Evolutionary conservation across 768 basidiomycete species (phyloP), one percentile per base, ranked within the genome.

Genomic region (Boletus coccyginus): DNA sequence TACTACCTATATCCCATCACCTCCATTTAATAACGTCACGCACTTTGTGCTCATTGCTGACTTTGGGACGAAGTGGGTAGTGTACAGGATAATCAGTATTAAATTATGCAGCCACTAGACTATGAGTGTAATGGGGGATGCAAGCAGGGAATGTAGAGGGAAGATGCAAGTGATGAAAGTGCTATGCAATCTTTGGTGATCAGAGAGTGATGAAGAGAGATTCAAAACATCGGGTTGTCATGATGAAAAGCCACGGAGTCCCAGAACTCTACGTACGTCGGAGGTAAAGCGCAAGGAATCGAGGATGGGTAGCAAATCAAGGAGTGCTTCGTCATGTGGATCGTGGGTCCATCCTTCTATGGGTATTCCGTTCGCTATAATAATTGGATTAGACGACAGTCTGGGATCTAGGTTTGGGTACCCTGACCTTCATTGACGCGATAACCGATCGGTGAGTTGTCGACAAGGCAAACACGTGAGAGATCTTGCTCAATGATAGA

Each of bases 321-420:
- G 86, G 53, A 99, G 78, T 21, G 96, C 97, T 74, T 98, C 93
- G 75, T 99, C 97, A 57, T 87, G 85, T 33, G 93, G 95, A 74
- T 99, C 97, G 57, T 94, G 88, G 24, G 94, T 98, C 97, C 97
- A 98, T 47, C 97, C 97, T 79, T 98, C 96, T 73, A 99, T 93
- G 35, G 97, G 97, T 67, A 99, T 94, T 50, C 94, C 97, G 71
- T 99, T 99, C 51, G 92, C 97, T 98, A 70, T 54, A 27, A 38
- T 10, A 10, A 48, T 17, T 24, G 6, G 19, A 43, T 65, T 43
- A 53, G 45, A 47, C 17, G 46, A 51, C 36, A 50, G 13, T 19
- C 9, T 38, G 31, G n/a, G 41, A 31, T 38, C 31, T 12, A 43
- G 46, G 21, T 39, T 36, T 41, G 49, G 40, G 19, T 4, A 53